Evolutionary conservation across 2,329 filamentous ascomycete species (phyloP).

Genomic region (Cladosporium sp.): DNA sequence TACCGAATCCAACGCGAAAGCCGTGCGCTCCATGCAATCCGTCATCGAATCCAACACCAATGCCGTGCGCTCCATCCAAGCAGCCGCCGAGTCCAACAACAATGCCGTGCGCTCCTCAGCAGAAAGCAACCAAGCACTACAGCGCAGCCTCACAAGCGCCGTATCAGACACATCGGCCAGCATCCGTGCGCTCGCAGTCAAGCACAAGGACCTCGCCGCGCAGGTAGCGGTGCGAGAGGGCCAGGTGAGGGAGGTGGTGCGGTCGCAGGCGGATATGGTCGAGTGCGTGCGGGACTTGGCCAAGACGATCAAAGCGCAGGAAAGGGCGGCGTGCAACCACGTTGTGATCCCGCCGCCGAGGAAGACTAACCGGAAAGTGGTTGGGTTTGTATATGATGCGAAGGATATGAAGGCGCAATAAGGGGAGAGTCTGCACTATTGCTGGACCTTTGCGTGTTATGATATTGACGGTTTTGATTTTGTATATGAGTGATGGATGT

Average conservation of each 20-base stretch:
- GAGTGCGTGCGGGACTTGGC: conserved; percentile 30
- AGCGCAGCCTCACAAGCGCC: conserved; percentile 18
- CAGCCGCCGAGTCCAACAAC: conserved; percentile 26
- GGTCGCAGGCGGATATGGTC: conserved; percentile 29
- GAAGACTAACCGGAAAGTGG: conserved; percentile 36
- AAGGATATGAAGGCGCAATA: conserved; percentile 18
- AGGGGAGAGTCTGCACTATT: not conserved
- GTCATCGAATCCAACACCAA: conserved; percentile 7
- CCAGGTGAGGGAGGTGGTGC: conserved; percentile 33
- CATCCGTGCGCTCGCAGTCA: conserved; percentile 16
- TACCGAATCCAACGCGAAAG: conserved; percentile 26
- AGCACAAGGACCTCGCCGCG: conserved; percentile 22
- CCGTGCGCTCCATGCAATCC: not conserved
- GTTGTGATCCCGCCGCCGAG: conserved; percentile 37
- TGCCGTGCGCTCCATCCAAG: conserved; percentile 25
- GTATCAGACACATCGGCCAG: conserved; percentile 22
- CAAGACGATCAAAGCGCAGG: conserved; percentile 28
- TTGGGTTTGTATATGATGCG: conserved; percentile 38
- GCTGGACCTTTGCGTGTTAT: not conserved
- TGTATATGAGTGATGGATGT: conserved; percentile 9
- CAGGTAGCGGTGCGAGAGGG: conserved; percentile 29
- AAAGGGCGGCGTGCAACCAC: conserved; percentile 30
- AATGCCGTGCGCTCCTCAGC: conserved; percentile 28
- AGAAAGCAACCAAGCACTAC: conserved; percentile 23
- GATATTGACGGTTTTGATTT: not conserved